Base-by-base conservation (phyloP, 768 basidiomycete species). In the Lactarius psammicola region DNA sequence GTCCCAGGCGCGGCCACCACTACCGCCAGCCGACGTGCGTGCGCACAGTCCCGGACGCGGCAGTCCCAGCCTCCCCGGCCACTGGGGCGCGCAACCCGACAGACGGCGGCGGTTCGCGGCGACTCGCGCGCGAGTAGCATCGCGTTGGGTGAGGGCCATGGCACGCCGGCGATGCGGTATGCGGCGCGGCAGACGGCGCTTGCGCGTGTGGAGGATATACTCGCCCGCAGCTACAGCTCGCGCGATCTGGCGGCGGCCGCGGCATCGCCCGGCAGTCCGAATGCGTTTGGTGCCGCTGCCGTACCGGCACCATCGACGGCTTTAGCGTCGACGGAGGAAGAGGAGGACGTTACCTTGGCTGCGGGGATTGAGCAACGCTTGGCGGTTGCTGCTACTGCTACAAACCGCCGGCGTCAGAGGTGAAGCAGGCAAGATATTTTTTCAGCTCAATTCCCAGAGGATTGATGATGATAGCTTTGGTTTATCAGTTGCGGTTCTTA, bases 131-230 rank as follows among this genome's bases (percentile, higher is more conserved):
- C 65, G 26, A 59, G 65, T 38, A 62, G 67, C 46, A 46, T 68
- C 31, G 60, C 30, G n/a, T 53, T 36, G 34, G 36, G 46, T 13
- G 63, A 33, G 11, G 66, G 65, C 2, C 67, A 62, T 6, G 63
- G 66, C 1, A 71, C 72, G 17, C 69, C 75, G 2, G 73, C 75
- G 38, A 71, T 73, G 67, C 67, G 74, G 28, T 66, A 72, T 65
- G 60, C 67, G 1, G 75, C 74, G 56, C 70, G 76, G 6, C 66
- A 68, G 11, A 66, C 69, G 23, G 75, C 76, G 4, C 72, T 72
- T 20, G 63, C 69, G 59, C 72, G 68, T 36, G 76, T 77, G 38
- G 73, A 72, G 30, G 72, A 71, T 62, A 77, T 77, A 23, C 58
- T 77, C 7, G 66, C 72, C 6, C 63, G 67, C 17, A 72, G 75